These are phyloP conservation scores for Ogataea thermomethanolica DNA, from an alignment of 805 yeast genomes.

Conservation along the genomic window DNA sequence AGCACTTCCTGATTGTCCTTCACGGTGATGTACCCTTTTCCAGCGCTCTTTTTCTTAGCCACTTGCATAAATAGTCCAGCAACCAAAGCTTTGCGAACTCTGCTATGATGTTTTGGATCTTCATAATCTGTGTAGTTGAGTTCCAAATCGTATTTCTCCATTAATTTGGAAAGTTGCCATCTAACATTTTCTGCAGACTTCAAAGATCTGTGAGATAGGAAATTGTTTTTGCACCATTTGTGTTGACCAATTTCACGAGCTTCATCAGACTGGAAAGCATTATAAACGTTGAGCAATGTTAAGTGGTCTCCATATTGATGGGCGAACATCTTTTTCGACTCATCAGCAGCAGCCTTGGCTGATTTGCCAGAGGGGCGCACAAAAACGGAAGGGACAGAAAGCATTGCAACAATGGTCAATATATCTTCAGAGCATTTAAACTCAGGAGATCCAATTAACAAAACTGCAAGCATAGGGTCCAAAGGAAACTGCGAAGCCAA, in stretches of 20 bases:
- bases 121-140: constrained; percentile 65
- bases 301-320: constrained; percentile 95
- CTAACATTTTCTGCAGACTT: constrained; percentile 85
- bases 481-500: constrained; percentile 90
- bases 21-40: constrained; percentile 82
- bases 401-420: constrained; percentile 80
- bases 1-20: constrained; percentile 95
- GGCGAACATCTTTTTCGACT: constrained; percentile 79
- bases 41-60: constrained; percentile 83
- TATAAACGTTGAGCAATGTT: constrained; percentile 82
- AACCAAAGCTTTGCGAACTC: constrained; percentile 79
- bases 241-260: constrained; percentile 61
- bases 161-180: constrained; percentile 73
- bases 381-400: constrained; percentile 92
- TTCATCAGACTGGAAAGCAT: constrained; percentile 76
- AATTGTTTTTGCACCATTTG: constrained; percentile 92
- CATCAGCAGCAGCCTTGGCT: constrained; percentile 88
- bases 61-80: constrained; percentile 99
- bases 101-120: constrained; percentile 63
- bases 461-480: constrained; percentile 92
- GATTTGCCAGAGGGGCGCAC: constrained; percentile 85
- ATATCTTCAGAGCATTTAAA: constrained; percentile 87
- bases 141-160: constrained; percentile 77
- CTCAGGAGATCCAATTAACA: constrained; percentile 84
- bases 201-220: constrained; percentile 76